phyloP scores from a whole-genome alignment of 2,329 filamentous ascomycete species.

The Fusarium phyllophilum region DNA sequence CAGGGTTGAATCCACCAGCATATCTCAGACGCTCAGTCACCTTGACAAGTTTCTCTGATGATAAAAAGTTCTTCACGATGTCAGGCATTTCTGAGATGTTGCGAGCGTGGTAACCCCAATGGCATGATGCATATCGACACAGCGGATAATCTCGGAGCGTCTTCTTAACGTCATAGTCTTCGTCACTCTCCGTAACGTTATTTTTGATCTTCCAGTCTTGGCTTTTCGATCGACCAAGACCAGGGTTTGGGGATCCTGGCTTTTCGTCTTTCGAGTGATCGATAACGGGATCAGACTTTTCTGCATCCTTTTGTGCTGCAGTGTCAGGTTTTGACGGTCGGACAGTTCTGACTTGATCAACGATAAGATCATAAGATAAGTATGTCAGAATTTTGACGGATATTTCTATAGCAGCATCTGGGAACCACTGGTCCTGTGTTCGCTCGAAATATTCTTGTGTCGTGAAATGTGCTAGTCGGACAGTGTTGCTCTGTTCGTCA shows the following conservation, averaged over 20 bases:
- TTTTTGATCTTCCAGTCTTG: slow-evolving; percentile 12
- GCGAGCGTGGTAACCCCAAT: background rate
- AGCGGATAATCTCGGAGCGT: slow-evolving; percentile 44
- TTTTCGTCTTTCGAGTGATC: slow-evolving; percentile 7
- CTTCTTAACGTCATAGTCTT: slow-evolving; percentile 45
- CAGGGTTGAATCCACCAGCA: background rate
- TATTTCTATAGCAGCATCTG: background rate
- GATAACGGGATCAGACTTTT: background rate
- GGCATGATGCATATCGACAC: background rate
- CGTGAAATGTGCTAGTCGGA: slow-evolving; percentile 58
- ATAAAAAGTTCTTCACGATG: background rate
- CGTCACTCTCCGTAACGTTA: slow-evolving; percentile 41
- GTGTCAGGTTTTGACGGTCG: background rate
- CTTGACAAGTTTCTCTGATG: background rate
- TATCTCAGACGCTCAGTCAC: background rate
- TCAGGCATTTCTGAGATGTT: background rate
- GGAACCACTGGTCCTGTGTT: background rate
- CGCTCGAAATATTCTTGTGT: slow-evolving; percentile 56
- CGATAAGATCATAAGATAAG: background rate
- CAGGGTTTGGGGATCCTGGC: background rate
- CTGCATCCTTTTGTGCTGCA: background rate
- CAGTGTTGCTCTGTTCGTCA: slow-evolving; percentile 50
- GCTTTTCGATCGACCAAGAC: background rate
- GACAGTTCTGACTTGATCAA: background rate
- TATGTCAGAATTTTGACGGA: background rate